Conservation (phyloP, 2,329 filamentous ascomycete genomes). For the Pleurostoma richardsiae region DNA sequence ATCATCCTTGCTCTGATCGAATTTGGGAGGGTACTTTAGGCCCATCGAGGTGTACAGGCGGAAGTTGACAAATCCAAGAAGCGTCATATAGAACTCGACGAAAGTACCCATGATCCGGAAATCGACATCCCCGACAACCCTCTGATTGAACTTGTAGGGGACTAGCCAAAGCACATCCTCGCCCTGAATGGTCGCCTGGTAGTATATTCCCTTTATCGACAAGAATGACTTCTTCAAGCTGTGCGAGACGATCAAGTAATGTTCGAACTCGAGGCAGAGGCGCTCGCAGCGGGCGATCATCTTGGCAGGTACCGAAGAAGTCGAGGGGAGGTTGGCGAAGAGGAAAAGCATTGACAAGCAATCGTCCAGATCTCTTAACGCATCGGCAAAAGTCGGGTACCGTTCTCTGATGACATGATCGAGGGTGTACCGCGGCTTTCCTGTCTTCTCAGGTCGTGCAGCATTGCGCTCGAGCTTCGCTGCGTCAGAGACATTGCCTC, state of each 20-base stretch:
- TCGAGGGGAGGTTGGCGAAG: slow-evolving; percentile 93
- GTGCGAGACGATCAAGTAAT: slow-evolving; percentile 91
- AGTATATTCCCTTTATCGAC: slow-evolving; percentile 99
- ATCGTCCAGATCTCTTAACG: slow-evolving; percentile 91
- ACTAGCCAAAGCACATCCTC: slow-evolving; percentile 97
- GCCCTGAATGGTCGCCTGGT: slow-evolving; percentile 94
- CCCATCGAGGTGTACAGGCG: slow-evolving; percentile 86
- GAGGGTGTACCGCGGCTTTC: slow-evolving; percentile 83
- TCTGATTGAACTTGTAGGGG: slow-evolving; percentile 96
- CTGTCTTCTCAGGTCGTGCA: slow-evolving; percentile 80
- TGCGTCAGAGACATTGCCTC: slow-evolving; percentile 86
- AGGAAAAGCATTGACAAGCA: slow-evolving; percentile 95
- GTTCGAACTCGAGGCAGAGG: slow-evolving; percentile 91
- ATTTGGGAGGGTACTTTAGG: slow-evolving; percentile 92
- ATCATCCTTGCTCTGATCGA: slow-evolving; percentile 82
- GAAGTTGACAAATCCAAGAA: slow-evolving; percentile 95
- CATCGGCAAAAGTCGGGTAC: slow-evolving; percentile 95
- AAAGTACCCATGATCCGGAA: slow-evolving; percentile 99
- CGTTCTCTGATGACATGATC: slow-evolving; percentile 97
- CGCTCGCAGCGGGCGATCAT: slow-evolving; percentile 94
- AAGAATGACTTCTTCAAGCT: slow-evolving; percentile 93
- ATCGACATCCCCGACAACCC: slow-evolving; percentile 88
- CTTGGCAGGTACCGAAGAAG: slow-evolving; percentile 83
- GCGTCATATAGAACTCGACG: slow-evolving; percentile 96
- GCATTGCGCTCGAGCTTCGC: slow-evolving; percentile 83